Percentiles rank a stretch among this genome's conserved stretches.
These are phyloP conservation scores for Kodamaea hsintzibuensis DNA, from an alignment of 805 yeast genomes.

Conservation along the genomic window DNA sequence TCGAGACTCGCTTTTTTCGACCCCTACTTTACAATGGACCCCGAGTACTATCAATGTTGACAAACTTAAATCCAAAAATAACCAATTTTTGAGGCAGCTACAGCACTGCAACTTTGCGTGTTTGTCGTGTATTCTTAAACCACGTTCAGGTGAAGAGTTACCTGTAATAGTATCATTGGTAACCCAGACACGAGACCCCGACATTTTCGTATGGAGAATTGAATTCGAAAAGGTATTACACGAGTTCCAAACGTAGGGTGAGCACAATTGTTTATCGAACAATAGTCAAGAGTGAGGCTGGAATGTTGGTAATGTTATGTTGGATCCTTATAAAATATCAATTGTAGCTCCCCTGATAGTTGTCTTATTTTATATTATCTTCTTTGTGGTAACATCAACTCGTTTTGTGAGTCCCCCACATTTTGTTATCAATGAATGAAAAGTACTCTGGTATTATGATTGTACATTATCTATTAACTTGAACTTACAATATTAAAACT, in stretches of 20 bases:
- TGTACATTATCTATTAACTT: no score
- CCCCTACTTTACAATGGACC: constrained; percentile 1
- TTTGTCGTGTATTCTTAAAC: constrained; percentile 7
- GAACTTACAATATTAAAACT: neutral
- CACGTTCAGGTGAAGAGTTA: neutral
- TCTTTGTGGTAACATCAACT: neutral
- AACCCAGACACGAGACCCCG: constrained; percentile 2
- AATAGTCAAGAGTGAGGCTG: neutral
- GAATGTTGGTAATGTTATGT: neutral
- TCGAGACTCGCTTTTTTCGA: neutral
- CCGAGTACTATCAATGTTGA: constrained; percentile 2
- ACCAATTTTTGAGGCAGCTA: constrained; percentile 6
- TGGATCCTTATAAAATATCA: neutral
- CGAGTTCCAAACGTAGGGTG: neutral
- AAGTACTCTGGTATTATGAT: no score
- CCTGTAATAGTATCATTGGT: constrained; percentile 12
- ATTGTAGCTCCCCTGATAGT: no score
- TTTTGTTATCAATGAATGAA: no score
- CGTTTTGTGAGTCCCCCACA: neutral
- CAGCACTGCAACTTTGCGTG: constrained; percentile 6
- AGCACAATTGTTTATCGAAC: neutral
- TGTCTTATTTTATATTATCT: neutral
- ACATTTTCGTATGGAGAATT: neutral
- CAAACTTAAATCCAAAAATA: constrained; percentile 2
- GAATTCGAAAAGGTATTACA: neutral